A percentile compares a stretch with the other conserved stretches of the same genome.
phyloP scores from a whole-genome alignment of 257 asterid species.

The Pogostemon cablin region DNA sequence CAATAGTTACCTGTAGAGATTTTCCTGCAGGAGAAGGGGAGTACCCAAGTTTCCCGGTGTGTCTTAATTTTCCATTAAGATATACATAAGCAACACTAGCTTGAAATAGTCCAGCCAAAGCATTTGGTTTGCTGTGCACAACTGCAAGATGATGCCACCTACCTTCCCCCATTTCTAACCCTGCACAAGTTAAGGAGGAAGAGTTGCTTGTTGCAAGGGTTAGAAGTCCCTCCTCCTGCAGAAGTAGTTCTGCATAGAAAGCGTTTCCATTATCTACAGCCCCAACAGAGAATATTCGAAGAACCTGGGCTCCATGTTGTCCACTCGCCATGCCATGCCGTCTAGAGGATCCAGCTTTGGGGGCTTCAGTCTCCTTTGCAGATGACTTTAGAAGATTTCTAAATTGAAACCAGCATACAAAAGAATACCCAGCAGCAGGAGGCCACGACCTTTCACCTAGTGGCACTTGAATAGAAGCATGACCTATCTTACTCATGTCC shows the following conservation, averaged over 20 bases:
- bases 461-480: conserved; percentile 97
- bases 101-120: conserved; percentile 98
- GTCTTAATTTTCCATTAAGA: conserved; percentile 88
- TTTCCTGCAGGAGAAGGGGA: conserved; percentile 95
- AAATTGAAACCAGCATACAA: conserved; percentile 96
- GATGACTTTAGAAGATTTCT: conserved; percentile 70
- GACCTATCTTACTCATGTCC: conserved; percentile 93
- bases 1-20: conserved; percentile 92
- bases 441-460: conserved; percentile 99
- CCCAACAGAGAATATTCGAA: conserved; percentile 88
- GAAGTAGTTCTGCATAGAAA: conserved; percentile 82
- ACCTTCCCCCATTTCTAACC: conserved; percentile 94
- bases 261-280: conserved; percentile 70
- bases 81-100: conserved; percentile 95
- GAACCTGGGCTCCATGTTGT: conserved; percentile 61
- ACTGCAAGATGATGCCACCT: conserved; percentile 99
- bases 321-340: conserved; percentile 52
- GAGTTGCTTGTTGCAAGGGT: conserved; percentile 94
- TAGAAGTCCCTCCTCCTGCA: conserved; percentile 88
- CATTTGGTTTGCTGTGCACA: conserved; percentile 99
- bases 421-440: conserved; percentile 99
- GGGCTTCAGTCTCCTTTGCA: conserved; percentile 65
- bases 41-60: conserved; percentile 96
- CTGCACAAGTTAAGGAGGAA: conserved; percentile 84
- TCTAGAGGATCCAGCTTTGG: conserved; percentile 59